Base-by-base conservation (phyloP, 331 rosid genomes). In the Arachis monticola region DNA sequence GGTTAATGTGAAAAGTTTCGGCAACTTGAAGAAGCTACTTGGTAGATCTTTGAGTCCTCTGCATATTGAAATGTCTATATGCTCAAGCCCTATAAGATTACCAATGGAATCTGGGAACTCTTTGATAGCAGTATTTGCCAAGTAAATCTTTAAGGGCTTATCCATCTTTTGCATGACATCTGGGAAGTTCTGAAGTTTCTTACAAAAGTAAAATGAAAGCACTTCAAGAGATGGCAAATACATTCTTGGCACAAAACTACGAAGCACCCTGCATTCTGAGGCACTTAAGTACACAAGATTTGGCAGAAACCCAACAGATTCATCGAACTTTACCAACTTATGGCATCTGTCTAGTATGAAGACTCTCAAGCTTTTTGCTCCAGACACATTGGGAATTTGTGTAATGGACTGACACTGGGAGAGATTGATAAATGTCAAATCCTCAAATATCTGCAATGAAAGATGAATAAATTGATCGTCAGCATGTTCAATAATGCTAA, bases 261-360 rank as follows among this genome's bases (percentile, higher is more conserved):
- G 8, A 0, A 80, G 84, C 0, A 46, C 4, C 1, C 4, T 0
- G 74, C 80, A 75, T 6, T 0, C 3, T 0, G 5, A 1, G 13
- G 6, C 40, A 3, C 56, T 4, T 5, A 52, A 75, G 2, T 12
- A 3, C 7, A 14, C 4, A 13, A 75, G 77, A 0, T 64, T 11
- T 10, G 42, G 4, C 8, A 72, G 64, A 65, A 64, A 5, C 6
- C 74, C 83, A 22, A 79, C 6, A 0, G 69, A 79, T 6, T 69
- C 44, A 69, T 80, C 9, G n/a, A 75, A 47, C 2, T 0, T 1
- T 4, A 1, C 46, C 8, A 80, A 38, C 10, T 69, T 55, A 0
- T 0, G 0, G 11, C 84, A 80, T 10, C 0, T 1, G 1, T 0
- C 0, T 6, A 64, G 32, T 1, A 0, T 0, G 35, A 75, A 12